Percentiles rank a stretch among this genome's conserved stretches.
phyloP scores from a whole-genome alignment of 2,329 filamentous ascomycete species.

The Drechslerella dactyloides region DNA sequence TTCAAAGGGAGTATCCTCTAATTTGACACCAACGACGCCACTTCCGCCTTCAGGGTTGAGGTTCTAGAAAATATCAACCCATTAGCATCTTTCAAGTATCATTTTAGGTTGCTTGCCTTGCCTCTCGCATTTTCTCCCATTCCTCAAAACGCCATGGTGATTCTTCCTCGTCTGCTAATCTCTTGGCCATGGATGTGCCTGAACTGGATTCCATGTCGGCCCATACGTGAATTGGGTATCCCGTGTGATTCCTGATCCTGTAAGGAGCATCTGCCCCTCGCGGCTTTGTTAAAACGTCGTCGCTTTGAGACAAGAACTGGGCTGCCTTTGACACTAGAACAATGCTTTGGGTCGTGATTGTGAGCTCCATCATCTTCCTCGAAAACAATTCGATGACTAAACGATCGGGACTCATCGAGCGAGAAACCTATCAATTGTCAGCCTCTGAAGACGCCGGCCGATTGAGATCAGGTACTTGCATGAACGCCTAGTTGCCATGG shows the following conservation, averaged over 20 bases:
- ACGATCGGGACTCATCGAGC: conserved; percentile 67
- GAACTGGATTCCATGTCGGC: conserved; percentile 59
- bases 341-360: conserved; percentile 90
- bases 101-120: conserved; percentile 17
- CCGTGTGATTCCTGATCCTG: conserved; percentile 91
- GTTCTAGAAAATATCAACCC: conserved; percentile 63
- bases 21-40: conserved; percentile 77
- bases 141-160: conserved; percentile 96
- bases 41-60: conserved; percentile 81
- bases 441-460: neutral
- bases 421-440: conserved; percentile 51
- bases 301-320: conserved; percentile 83
- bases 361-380: conserved; percentile 87
- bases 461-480: conserved; percentile 68
- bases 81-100: conserved; percentile 7
- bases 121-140: conserved; percentile 86
- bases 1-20: conserved; percentile 95
- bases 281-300: conserved; percentile 92
- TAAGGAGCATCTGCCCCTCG: conserved; percentile 91
- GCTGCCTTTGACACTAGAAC: conserved; percentile 91
- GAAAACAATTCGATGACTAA: conserved; percentile 86
- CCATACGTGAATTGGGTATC: conserved; percentile 85
- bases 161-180: conserved; percentile 86
- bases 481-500: conserved; percentile 96
- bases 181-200: conserved; percentile 66